Conservation (phyloP, 1,284 basidiomycete genomes). For the Stereum hirsutum region DNA sequence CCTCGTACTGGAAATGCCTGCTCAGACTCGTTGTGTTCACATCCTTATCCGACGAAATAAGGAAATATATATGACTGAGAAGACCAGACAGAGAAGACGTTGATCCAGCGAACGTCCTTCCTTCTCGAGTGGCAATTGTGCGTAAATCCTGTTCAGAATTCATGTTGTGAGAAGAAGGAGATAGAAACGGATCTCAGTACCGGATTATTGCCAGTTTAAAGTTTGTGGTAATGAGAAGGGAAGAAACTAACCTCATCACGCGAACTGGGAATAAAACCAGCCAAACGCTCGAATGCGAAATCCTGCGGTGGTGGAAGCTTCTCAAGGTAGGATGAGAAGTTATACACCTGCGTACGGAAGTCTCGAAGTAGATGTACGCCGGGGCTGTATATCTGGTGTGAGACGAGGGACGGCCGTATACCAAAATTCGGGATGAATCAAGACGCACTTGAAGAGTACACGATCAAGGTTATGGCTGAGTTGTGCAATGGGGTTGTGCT, state of each 20-base stretch:
- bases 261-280: conserved; percentile 76
- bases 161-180: no score
- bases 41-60: conserved; percentile 57
- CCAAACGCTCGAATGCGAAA: conserved; percentile 83
- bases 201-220: no score
- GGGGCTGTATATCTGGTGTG: conserved; percentile 38
- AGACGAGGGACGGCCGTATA: conserved; percentile 3
- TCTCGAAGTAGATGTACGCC: conserved; percentile 92
- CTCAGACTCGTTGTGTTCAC: conserved; percentile 56
- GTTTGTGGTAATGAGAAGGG: no score
- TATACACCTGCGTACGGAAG: conserved; percentile 80
- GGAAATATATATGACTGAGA: conserved; percentile 84
- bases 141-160: conserved; percentile 48
- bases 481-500: conserved; percentile 53
- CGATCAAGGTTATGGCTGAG: conserved; percentile 77
- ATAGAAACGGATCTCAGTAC: no score
- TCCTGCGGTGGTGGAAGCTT: conserved; percentile 74
- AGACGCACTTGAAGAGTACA: conserved; percentile 73
- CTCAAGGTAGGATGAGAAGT: conserved; percentile 70
- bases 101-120: conserved; percentile 71
- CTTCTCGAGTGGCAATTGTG: conserved; percentile 49
- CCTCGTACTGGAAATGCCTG: conserved; percentile 50
- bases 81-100: conserved; percentile 89
- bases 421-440: background rate
- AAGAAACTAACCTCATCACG: conserved; percentile 51